Base-by-base conservation (phyloP, 2,329 filamentous ascomycete species). In the Domatiomyces catenatus region DNA sequence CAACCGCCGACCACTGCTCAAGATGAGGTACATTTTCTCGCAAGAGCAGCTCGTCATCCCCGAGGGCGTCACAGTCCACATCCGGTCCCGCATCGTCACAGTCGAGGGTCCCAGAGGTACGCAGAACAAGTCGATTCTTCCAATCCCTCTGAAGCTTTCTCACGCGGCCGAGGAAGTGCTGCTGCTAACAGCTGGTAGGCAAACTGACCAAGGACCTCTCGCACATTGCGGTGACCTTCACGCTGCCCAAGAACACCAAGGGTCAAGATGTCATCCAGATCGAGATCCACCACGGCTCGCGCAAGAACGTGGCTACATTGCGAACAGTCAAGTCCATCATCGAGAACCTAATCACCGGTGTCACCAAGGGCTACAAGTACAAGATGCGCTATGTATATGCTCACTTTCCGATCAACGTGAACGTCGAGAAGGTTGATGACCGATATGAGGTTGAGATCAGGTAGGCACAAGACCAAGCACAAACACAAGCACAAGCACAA, bases 321-420 rank as follows among this genome's bases (percentile, higher is more conserved):
- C 88, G 92, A 67, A 98, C 92, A 67, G 92, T 98, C 76, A 87
- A 88, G 69, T 90, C 90, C 61, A 74, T 96, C 75, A 94, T 98
- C 80, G 86, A 93, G 81, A 98, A 98, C 84, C 72, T 98, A 76
- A 86, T 98, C 74, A 83, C 89, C 66, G 92, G 92, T 73, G 92
- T 98, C 63, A 98, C 92, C 72, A 94, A 90, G 80, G 92, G 92
- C 64, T 98, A 84, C 86, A 93, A 93, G 79, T 98, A 98, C 85
- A 98, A 98, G 86, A 96, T 98, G 90, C 87, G 93, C 69, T 98
- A 98, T 79, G 92, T 98, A 75, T 98, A 98, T 74, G 92, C 92
- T 71, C 92, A 98, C 84, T 98, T 98, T 71, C 92, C 92, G 75
- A 98, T 98, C 87, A 98, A 98, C 81, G 90, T 98, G 77, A 96